Percentiles rank a stretch among this genome's conserved stretches.
Evolutionary conservation across 2,329 filamentous ascomycete genomes (phyloP).

Genomic region (Trichothecium sympodiale): DNA sequence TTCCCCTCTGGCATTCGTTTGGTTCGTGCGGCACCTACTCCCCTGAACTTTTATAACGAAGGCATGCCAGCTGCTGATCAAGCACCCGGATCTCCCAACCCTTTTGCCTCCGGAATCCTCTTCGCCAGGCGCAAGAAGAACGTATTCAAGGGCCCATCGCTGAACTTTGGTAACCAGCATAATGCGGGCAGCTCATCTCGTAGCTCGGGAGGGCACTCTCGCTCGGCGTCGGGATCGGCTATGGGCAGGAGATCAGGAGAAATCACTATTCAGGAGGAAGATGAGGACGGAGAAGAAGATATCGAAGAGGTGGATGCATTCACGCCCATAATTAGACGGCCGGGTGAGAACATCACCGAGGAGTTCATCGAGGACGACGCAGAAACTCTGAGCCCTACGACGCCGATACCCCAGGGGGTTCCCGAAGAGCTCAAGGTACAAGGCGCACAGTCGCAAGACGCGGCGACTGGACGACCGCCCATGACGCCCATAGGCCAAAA

Average conservation of each 20-base stretch:
- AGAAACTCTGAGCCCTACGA: constrained; percentile 8
- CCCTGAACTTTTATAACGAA: constrained; percentile 46
- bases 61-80: constrained; percentile 32
- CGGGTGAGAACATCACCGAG: constrained; percentile 33
- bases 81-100: constrained; percentile 43
- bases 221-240: constrained; percentile 51
- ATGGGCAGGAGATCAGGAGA: constrained; percentile 61
- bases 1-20: constrained; percentile 84
- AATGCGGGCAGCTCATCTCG: constrained; percentile 22
- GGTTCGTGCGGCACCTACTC: constrained; percentile 49
- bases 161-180: constrained; percentile 38
- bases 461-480: neutral
- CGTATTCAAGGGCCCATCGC: constrained; percentile 70
- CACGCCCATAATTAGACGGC: constrained; percentile 33
- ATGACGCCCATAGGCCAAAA: neutral
- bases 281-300: constrained; percentile 41
- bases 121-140: constrained; percentile 76
- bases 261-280: constrained; percentile 60
- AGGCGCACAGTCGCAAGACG: neutral
- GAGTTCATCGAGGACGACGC: constrained; percentile 33
- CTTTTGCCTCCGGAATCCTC: constrained; percentile 51
- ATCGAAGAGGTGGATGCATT: constrained; percentile 51
- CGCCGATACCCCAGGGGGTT: neutral
- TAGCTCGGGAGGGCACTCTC: constrained; percentile 33
- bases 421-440: neutral